Conservation (phyloP, 768 basidiomycete species). For the Thelephora ganbajun region DNA sequence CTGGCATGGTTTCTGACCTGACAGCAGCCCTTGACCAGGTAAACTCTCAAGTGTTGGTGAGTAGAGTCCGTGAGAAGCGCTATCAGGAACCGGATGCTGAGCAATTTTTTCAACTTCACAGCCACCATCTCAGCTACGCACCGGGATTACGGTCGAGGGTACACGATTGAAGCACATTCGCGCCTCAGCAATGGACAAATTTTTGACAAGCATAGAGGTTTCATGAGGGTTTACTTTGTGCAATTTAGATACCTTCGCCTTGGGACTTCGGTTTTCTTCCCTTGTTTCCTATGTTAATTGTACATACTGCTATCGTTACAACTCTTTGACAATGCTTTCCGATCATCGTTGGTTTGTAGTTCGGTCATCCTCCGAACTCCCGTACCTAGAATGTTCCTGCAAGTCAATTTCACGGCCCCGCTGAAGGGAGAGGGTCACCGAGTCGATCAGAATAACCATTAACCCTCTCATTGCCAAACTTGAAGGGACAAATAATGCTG, state of each 20-base stretch:
- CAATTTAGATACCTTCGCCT: no score
- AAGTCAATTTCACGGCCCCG: neutral
- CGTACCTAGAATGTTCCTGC: no score
- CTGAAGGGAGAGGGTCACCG: neutral
- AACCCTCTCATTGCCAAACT: neutral
- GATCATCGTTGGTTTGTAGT: no score
- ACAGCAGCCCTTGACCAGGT: slow-evolving; percentile 44
- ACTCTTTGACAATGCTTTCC: no score
- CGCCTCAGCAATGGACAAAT: slow-evolving; percentile 48
- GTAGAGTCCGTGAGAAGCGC: slow-evolving; percentile 13
- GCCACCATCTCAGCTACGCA: slow-evolving; percentile 30
- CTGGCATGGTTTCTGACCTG: slow-evolving; percentile 59
- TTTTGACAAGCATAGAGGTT: slow-evolving; percentile 39
- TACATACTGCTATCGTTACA: no score
- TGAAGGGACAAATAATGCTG: neutral
- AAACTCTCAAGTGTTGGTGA: slow-evolving; percentile 46
- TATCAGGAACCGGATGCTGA: neutral
- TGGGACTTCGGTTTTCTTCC: no score
- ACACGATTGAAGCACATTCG: slow-evolving; percentile 51
- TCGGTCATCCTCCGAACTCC: no score
- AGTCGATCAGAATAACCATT: neutral
- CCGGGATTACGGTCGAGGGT: slow-evolving; percentile 36
- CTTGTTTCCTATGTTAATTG: no score
- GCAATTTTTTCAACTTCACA: slow-evolving; percentile 4
- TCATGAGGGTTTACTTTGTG: slow-evolving; percentile 5